Evolutionary conservation across 2,329 filamentous ascomycete species (phyloP).

Genomic region (Thelonectria olida): DNA sequence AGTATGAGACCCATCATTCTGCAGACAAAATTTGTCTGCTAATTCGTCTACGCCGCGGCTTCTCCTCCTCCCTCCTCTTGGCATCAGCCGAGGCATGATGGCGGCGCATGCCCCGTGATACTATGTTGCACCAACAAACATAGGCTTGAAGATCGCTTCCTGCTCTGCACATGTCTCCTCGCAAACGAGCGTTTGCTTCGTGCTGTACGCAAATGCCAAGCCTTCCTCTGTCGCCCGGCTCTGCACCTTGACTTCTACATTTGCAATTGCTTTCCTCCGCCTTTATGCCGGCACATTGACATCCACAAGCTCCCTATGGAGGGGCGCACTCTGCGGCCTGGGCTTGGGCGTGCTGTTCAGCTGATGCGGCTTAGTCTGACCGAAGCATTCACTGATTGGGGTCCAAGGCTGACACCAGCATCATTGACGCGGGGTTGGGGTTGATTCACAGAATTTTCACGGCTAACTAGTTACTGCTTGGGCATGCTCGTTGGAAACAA

Average conservation of each 20-base stretch:
- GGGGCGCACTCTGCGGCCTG: slow-evolving; percentile 12
- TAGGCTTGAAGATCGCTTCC: not conserved
- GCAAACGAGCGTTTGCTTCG: slow-evolving; percentile 4
- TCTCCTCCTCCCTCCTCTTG: not conserved
- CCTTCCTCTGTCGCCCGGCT: not conserved
- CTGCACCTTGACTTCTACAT: slow-evolving; percentile 8
- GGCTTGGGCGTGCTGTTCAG: not conserved
- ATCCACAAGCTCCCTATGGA: not conserved
- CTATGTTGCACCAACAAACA: not conserved
- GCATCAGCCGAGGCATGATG: slow-evolving; percentile 13
- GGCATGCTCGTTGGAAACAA: not conserved
- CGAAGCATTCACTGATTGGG: not conserved
- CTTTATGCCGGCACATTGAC: slow-evolving; percentile 21
- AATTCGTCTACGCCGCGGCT: not conserved
- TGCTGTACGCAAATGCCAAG: not conserved
- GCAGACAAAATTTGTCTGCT: not conserved
- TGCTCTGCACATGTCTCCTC: slow-evolving; percentile 2
- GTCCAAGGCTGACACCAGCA: not conserved
- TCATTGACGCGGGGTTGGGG: not conserved
- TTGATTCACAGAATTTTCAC: not conserved
- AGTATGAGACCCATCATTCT: not conserved
- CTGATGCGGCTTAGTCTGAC: not conserved
- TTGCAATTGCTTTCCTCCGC: slow-evolving; percentile 6
- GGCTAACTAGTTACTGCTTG: not conserved
- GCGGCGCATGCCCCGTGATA: slow-evolving; percentile 5